Percentiles rank a stretch among this genome's conserved stretches.
Conservation (phyloP, 306 rosid genomes). For the Geum urbanum region DNA sequence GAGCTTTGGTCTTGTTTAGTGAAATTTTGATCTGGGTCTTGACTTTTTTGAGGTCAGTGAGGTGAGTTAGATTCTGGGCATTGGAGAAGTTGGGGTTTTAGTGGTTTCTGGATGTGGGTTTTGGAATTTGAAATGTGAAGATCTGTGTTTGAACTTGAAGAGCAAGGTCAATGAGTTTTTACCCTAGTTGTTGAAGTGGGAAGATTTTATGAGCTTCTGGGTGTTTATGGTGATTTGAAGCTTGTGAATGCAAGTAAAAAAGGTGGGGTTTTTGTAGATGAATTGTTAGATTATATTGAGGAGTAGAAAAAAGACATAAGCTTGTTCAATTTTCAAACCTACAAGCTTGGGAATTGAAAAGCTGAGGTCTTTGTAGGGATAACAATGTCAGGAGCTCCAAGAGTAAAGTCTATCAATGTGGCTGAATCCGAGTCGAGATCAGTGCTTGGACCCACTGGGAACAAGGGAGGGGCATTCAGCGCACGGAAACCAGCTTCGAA, state of each 20-base stretch:
- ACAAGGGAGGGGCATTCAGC: constrained; percentile 54
- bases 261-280: constrained; percentile 27
- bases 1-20: constrained; percentile 7
- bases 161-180: constrained; percentile 25
- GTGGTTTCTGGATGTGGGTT: constrained; percentile 30
- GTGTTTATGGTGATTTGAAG: constrained; percentile 18
- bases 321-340: constrained; percentile 16
- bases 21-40: constrained; percentile 25
- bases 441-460: constrained; percentile 70
- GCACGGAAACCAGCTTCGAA: constrained; percentile 51
- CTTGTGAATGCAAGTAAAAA: constrained; percentile 15
- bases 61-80: constrained; percentile 29
- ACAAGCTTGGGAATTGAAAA: neutral
- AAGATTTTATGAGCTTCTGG: constrained; percentile 11
- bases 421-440: constrained; percentile 65
- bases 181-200: constrained; percentile 15
- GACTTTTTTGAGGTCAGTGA: constrained; percentile 23
- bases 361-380: constrained; percentile 11
- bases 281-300: constrained; percentile 20
- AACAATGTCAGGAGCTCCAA: constrained; percentile 74
- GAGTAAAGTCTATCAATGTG: constrained; percentile 80
- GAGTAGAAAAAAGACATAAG: constrained; percentile 21
- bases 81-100: constrained; percentile 27
- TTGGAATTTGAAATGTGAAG: constrained; percentile 37
- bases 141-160: constrained; percentile 42